Evolutionary conservation across 2,329 filamentous ascomycete species (phyloP).

Genomic region (Aureobasidium musti): DNA sequence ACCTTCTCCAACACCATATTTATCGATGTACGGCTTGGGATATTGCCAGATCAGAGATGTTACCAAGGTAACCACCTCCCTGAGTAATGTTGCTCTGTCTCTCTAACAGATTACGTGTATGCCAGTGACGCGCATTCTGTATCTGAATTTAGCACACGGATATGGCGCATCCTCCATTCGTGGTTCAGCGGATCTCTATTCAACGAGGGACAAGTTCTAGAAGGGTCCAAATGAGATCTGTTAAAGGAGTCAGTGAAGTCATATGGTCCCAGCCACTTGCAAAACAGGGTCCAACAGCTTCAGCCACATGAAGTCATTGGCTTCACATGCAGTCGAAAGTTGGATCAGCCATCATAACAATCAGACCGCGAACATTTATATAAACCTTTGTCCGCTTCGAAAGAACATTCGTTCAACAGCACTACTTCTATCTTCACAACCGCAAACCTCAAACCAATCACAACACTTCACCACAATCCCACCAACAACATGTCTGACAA

Average conservation of each 20-base stretch:
- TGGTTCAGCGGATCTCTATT: neutral
- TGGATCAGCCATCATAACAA: conserved; percentile 1
- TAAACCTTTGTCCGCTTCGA: neutral
- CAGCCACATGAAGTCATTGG: conserved; percentile 18
- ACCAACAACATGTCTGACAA: conserved; percentile 54
- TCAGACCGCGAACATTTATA: neutral
- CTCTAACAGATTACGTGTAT: too few species aligned
- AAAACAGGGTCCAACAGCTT: conserved; percentile 22
- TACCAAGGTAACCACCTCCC: too few species aligned
- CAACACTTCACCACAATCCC: neutral
- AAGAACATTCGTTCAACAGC: neutral
- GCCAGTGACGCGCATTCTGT: too few species aligned
- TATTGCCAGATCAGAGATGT: too few species aligned
- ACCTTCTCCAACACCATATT: too few species aligned
- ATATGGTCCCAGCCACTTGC: conserved; percentile 19
- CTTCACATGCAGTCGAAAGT: conserved; percentile 24
- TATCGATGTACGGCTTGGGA: too few species aligned
- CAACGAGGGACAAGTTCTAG: neutral
- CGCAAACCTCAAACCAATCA: neutral
- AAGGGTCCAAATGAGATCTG: neutral
- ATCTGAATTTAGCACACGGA: too few species aligned
- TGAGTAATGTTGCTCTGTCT: too few species aligned
- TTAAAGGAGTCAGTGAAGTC: conserved; percentile 23
- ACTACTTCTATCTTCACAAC: neutral
- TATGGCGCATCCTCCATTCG: neutral